A percentile compares a stretch with the other conserved stretches of the same genome.
phyloP scores from a whole-genome alignment of 2,329 filamentous ascomycete genomes.

The Neofusicoccum cordaticola region DNA sequence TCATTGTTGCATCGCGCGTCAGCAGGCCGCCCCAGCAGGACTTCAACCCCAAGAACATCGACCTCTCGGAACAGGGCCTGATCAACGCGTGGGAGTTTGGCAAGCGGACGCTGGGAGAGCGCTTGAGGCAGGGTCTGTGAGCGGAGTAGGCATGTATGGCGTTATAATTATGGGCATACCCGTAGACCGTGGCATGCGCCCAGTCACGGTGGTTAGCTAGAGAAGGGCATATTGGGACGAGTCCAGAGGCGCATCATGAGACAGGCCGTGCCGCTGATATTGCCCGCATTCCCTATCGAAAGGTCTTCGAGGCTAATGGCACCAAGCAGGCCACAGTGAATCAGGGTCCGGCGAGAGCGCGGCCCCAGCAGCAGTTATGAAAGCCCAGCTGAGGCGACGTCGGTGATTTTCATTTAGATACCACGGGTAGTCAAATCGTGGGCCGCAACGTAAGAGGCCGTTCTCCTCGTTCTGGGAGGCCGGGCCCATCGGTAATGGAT shows the following conservation, averaged over 20 bases:
- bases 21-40: slow-evolving; percentile 90
- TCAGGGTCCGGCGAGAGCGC: background rate
- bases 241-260: background rate
- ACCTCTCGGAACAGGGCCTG: slow-evolving; percentile 91
- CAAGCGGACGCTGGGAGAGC: slow-evolving; percentile 15
- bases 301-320: background rate
- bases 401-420: background rate
- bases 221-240: background rate
- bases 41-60: slow-evolving; percentile 83
- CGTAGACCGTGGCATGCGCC: background rate
- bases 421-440: background rate
- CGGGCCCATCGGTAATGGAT: background rate
- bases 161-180: slow-evolving; percentile 9
- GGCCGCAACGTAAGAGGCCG: background rate
- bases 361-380: background rate
- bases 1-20: slow-evolving; percentile 87
- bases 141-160: slow-evolving; percentile 8
- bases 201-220: background rate
- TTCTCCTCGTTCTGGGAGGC: background rate
- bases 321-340: background rate
- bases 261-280: background rate
- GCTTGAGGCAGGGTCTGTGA: slow-evolving; percentile 14
- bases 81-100: slow-evolving; percentile 93
- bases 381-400: background rate
- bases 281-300: background rate